Percentiles rank a stretch among this genome's conserved stretches.
phyloP scores from a whole-genome alignment of 495 filamentous ascomycete species.

The Apiosordaria backusii region DNA sequence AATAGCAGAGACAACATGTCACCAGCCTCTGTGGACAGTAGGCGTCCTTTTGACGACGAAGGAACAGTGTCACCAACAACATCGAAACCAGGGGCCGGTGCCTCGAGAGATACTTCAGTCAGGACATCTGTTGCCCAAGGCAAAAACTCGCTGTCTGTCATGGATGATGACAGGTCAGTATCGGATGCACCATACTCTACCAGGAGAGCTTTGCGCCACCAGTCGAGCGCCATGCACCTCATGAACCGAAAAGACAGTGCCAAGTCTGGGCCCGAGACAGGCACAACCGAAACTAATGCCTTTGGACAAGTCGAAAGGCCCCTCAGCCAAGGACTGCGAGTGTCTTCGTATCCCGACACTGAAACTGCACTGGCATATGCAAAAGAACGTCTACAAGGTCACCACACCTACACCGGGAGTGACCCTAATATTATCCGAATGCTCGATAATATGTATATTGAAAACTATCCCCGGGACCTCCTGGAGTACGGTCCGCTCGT shows the following conservation, averaged over 20 bases:
- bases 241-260: slow-evolving; percentile 71
- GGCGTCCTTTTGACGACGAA: slow-evolving; percentile 28
- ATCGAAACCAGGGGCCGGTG: slow-evolving; percentile 17
- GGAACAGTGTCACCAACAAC: slow-evolving; percentile 27
- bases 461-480: slow-evolving; percentile 83
- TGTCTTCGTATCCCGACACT: slow-evolving; percentile 25
- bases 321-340: slow-evolving; percentile 43
- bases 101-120: slow-evolving; percentile 30
- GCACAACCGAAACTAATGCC: slow-evolving; percentile 72
- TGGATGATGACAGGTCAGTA: slow-evolving; percentile 34
- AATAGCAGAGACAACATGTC: slow-evolving; percentile 40
- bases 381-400: slow-evolving; percentile 35
- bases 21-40: slow-evolving; percentile 34
- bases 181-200: slow-evolving; percentile 42
- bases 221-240: slow-evolving; percentile 77
- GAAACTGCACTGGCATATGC: slow-evolving; percentile 35
- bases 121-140: slow-evolving; percentile 30
- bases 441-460: slow-evolving; percentile 82
- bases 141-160: slow-evolving; percentile 19
- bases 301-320: slow-evolving; percentile 83
- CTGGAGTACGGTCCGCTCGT: slow-evolving; percentile 78
- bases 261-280: slow-evolving; percentile 80
- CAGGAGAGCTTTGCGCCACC: slow-evolving; percentile 50
- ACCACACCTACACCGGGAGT: slow-evolving; percentile 79
- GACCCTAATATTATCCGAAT: slow-evolving; percentile 84